phyloP scores from a whole-genome alignment of 2,329 filamentous ascomycete species.

The Pseudogymnoascus sp. region DNA sequence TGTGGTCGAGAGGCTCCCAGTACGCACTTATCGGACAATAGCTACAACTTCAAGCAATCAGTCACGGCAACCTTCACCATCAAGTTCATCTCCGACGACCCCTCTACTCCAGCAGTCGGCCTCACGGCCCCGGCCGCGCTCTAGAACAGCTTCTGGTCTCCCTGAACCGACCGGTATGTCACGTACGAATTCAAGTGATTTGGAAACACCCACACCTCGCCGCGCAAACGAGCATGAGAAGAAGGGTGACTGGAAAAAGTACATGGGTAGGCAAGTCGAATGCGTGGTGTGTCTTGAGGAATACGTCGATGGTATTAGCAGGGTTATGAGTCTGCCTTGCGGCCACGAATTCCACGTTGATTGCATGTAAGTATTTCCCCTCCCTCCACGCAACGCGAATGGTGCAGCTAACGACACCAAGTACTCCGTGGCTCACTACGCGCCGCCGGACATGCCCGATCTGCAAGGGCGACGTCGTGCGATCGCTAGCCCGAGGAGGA shows the following conservation, averaged over 20 bases:
- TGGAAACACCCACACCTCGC: slow-evolving; percentile 21
- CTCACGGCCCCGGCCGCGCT: slow-evolving; percentile 49
- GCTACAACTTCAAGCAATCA: slow-evolving; percentile 46
- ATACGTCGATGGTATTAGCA: slow-evolving; percentile 86
- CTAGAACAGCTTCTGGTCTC: slow-evolving; percentile 54
- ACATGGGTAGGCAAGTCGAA: slow-evolving; percentile 64
- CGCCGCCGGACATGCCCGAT: slow-evolving; percentile 95
- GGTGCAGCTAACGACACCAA: slow-evolving; percentile 30
- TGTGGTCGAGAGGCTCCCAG: slow-evolving; percentile 86
- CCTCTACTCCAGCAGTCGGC: slow-evolving; percentile 61
- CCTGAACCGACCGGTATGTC: slow-evolving; percentile 41
- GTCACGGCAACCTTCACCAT: slow-evolving; percentile 53
- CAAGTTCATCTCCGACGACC: slow-evolving; percentile 62
- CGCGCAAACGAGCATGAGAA: slow-evolving; percentile 40
- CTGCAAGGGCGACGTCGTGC: slow-evolving; percentile 93
- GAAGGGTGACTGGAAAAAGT: slow-evolving; percentile 51
- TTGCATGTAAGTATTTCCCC: slow-evolving; percentile 76
- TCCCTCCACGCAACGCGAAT: slow-evolving; percentile 12
- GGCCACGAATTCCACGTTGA: slow-evolving; percentile 96
- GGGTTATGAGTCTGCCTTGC: slow-evolving; percentile 94
- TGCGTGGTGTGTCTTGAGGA: slow-evolving; percentile 96
- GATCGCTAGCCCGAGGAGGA: slow-evolving; percentile 45
- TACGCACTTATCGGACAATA: slow-evolving; percentile 89
- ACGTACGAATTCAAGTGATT: slow-evolving; percentile 33
- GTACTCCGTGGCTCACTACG: slow-evolving; percentile 93